These are phyloP conservation scores for Xerophyta viscosa DNA, from an alignment of 106 monocot species.

Conservation along the genomic window DNA sequence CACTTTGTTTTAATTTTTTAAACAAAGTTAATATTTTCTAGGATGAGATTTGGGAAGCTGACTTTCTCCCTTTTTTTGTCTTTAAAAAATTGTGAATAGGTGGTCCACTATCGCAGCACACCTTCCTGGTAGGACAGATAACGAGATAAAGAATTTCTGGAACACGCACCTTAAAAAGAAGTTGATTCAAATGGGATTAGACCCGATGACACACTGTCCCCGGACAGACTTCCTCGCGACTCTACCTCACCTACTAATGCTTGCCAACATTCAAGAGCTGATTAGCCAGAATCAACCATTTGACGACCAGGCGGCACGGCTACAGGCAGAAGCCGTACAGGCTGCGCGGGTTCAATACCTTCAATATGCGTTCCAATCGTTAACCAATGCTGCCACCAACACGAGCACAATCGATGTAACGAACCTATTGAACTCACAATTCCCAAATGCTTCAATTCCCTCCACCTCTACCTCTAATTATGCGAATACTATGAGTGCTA, in stretches of 20 bases:
- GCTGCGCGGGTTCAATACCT: slow-evolving; percentile 55
- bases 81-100: slow-evolving; percentile 24
- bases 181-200: slow-evolving; percentile 85
- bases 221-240: slow-evolving; percentile 71
- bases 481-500: slow-evolving; percentile 2
- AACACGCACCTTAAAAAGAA: slow-evolving; percentile 94
- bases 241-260: slow-evolving; percentile 66
- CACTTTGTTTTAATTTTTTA: no score
- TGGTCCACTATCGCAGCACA: slow-evolving; percentile 88
- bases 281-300: slow-evolving; percentile 9
- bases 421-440: slow-evolving; percentile 5
- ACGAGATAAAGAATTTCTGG: slow-evolving; percentile 97
- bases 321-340: slow-evolving; percentile 44
- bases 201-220: slow-evolving; percentile 86
- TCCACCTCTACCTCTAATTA: neutral
- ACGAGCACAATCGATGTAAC: slow-evolving; percentile 8
- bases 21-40: no score
- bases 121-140: slow-evolving; percentile 81
- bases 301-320: slow-evolving; percentile 36
- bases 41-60: no score
- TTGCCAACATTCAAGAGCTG: slow-evolving; percentile 49
- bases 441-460: neutral
- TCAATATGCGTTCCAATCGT: slow-evolving; percentile 49
- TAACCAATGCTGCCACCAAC: slow-evolving; percentile 1
- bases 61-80: no score